Evolutionary conservation across 2,329 filamentous ascomycete species (phyloP).

Genomic region (Botrytis pseudocinerea): DNA sequence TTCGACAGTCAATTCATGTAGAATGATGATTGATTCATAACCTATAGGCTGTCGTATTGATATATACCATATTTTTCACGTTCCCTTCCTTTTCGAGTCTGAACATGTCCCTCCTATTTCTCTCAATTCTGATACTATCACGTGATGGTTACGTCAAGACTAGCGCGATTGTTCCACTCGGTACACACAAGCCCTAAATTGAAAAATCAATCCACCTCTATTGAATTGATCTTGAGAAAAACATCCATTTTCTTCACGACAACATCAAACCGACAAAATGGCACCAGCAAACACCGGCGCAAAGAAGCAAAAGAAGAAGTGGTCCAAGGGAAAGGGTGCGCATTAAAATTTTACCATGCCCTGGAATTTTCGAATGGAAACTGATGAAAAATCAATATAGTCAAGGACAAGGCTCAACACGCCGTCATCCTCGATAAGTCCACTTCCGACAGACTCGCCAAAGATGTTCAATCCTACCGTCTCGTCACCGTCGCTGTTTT

Average conservation of each 20-base stretch:
- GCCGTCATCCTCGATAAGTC: slow-evolving; percentile 98
- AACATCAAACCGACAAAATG: slow-evolving; percentile 28
- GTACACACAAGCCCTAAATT: slow-evolving; percentile 26
- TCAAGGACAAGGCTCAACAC: slow-evolving; percentile 99
- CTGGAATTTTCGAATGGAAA: slow-evolving; percentile 4
- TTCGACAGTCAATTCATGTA: neutral
- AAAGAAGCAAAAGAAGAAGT: slow-evolving; percentile 82
- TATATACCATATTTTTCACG: neutral
- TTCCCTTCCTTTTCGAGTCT: neutral
- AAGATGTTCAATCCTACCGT: slow-evolving; percentile 99
- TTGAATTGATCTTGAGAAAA: slow-evolving; percentile 18
- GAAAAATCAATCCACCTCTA: slow-evolving; percentile 22
- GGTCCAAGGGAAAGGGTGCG: slow-evolving; percentile 57
- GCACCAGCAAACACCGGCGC: slow-evolving; percentile 62
- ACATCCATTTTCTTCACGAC: slow-evolving; percentile 22
- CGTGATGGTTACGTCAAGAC: neutral
- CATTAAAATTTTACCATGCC: slow-evolving; percentile 29
- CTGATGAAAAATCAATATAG: slow-evolving; percentile 50
- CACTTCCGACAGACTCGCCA: slow-evolving; percentile 97
- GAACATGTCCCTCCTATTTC: neutral
- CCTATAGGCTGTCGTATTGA: neutral
- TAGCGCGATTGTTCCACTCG: slow-evolving; percentile 21
- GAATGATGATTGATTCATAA: neutral
- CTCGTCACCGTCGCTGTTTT: slow-evolving; percentile 98
- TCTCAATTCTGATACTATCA: neutral